Conservation (phyloP, 331 rosid species). For the Quercus tomentella region DNA sequence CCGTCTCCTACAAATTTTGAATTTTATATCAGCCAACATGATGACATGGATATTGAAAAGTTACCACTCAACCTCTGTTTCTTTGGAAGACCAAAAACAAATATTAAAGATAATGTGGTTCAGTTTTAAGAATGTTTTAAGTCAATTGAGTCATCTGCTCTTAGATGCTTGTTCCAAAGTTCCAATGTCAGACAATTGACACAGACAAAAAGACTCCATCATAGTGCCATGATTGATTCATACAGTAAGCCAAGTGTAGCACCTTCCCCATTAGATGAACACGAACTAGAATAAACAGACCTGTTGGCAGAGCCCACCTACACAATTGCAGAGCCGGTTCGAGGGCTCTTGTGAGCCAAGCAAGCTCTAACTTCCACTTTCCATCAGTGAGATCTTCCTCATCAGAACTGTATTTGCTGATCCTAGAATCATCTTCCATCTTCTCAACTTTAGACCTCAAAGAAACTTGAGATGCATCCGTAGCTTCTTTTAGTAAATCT, state of each 20-base stretch:
- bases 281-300: conserved; percentile 41
- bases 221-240: not conserved
- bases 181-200: not conserved
- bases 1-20: conserved; percentile 45
- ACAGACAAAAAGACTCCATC: not conserved
- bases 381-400: conserved; percentile 51
- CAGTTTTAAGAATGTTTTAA: not conserved
- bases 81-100: no score
- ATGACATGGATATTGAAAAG: conserved; percentile 12
- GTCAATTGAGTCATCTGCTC: not conserved
- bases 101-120: no score
- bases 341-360: conserved; percentile 82
- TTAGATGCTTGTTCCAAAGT: not conserved
- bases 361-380: conserved; percentile 69
- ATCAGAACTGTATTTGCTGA: conserved; percentile 35
- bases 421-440: no score
- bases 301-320: conserved; percentile 85
- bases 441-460: no score
- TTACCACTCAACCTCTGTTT: not conserved
- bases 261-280: conserved; percentile 5
- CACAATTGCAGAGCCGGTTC: conserved; percentile 88
- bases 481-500: no score
- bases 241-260: not conserved
- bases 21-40: conserved; percentile 14
- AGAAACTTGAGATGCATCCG: no score